Conservation (phyloP, 2,329 filamentous ascomycete genomes). For the Apiospora arundinis region DNA sequence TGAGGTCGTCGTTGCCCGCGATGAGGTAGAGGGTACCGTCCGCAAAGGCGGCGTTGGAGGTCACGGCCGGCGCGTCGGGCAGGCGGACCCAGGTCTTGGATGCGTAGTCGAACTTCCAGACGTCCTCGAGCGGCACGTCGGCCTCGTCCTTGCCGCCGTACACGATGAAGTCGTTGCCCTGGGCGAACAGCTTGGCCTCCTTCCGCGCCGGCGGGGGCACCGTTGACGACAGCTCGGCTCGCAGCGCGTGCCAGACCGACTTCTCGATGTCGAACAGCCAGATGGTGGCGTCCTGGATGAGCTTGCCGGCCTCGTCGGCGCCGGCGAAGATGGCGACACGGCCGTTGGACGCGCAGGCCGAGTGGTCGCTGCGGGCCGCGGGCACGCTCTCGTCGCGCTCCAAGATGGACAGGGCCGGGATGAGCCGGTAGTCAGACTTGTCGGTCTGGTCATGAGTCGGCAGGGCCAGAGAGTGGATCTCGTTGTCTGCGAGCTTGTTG, state of each 20-base stretch:
- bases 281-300: constrained; percentile 41
- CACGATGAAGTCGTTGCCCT: constrained; percentile 54
- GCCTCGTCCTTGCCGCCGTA: constrained; percentile 50
- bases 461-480: constrained; percentile 58
- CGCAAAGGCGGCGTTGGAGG: constrained; percentile 50
- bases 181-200: constrained; percentile 44
- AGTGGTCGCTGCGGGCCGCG: constrained; percentile 42
- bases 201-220: constrained; percentile 37
- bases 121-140: constrained; percentile 46
- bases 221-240: constrained; percentile 27
- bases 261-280: constrained; percentile 47
- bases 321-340: constrained; percentile 46
- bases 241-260: constrained; percentile 42
- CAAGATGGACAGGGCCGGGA: constrained; percentile 40
- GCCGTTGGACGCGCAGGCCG: constrained; percentile 42
- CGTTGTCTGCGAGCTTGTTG: constrained; percentile 52
- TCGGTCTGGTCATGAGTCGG: constrained; percentile 47
- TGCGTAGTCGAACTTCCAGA: constrained; percentile 57
- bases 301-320: constrained; percentile 36
- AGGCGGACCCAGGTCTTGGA: constrained; percentile 56
- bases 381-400: constrained; percentile 38
- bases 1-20: constrained; percentile 42
- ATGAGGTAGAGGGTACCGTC: constrained; percentile 55
- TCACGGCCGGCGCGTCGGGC: constrained; percentile 48
- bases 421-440: constrained; percentile 40